phyloP scores from a whole-genome alignment of 176 grass and related monocot genomes.

The Rhipidocladum racemiflorum region DNA sequence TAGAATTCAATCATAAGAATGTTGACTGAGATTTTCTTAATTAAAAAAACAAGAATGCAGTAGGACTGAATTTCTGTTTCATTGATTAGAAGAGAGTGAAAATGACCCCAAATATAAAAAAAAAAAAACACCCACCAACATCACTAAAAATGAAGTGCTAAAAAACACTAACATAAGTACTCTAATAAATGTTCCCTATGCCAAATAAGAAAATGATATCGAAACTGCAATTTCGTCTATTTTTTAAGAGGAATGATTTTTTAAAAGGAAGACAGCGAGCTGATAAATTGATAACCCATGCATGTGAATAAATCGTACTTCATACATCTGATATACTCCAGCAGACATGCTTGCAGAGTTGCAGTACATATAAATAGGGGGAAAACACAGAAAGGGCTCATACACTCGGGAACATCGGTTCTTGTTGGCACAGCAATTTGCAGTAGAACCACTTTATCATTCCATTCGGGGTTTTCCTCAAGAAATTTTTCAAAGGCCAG shows the following conservation, averaged over 20 bases:
- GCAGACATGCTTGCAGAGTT: conserved; percentile 3
- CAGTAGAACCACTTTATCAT: conserved; percentile 84
- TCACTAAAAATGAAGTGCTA: background rate
- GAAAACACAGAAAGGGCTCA: conserved; percentile 29
- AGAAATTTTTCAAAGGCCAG: conserved; percentile 99
- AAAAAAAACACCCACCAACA: background rate
- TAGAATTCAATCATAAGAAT: background rate
- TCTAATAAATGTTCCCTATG: background rate
- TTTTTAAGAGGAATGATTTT: background rate
- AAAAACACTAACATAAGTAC: background rate
- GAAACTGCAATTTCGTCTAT: background rate
- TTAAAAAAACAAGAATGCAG: background rate
- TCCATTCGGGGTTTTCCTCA: conserved; percentile 89
- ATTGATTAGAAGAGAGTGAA: background rate
- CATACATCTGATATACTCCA: background rate
- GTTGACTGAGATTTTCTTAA: background rate
- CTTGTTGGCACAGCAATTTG: conserved; percentile 99
- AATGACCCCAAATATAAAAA: background rate
- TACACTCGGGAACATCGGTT: conserved; percentile 98
- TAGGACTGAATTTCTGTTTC: conserved; percentile 5
- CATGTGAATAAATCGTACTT: conserved; percentile 1
- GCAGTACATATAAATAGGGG: background rate
- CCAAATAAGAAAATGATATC: background rate
- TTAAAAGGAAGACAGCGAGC: background rate
- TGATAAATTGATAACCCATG: conserved; percentile 8